Evolutionary conservation across 495 filamentous ascomycete species (phyloP).

Genomic region (Rhypophila decipiens): DNA sequence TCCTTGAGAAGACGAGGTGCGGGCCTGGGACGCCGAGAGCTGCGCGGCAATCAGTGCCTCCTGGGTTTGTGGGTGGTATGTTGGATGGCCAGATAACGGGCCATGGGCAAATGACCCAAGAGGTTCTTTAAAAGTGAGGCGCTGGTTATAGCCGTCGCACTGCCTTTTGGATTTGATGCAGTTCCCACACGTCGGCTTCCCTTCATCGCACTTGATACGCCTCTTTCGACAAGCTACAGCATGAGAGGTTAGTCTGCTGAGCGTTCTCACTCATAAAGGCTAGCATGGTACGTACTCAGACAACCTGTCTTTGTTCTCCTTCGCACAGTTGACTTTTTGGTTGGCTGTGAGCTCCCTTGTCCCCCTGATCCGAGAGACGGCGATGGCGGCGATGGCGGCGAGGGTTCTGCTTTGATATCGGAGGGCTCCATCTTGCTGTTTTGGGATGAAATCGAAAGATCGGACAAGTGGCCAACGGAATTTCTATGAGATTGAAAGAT

Average conservation of each 20-base stretch:
- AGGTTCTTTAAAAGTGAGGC: slow-evolving; percentile 88
- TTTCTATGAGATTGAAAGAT: neutral
- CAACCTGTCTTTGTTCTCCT: slow-evolving; percentile 96
- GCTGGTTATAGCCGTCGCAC: slow-evolving; percentile 92
- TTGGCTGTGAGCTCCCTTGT: slow-evolving; percentile 20
- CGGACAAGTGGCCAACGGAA: neutral
- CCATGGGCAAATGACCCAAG: slow-evolving; percentile 48
- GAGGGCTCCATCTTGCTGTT: neutral
- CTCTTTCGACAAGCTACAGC: slow-evolving; percentile 78
- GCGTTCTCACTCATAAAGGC: neutral
- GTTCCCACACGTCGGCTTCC: slow-evolving; percentile 80
- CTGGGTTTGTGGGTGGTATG: slow-evolving; percentile 20
- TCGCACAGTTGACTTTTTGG: slow-evolving; percentile 37
- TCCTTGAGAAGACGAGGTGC: slow-evolving; percentile 15
- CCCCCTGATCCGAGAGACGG: slow-evolving; percentile 1
- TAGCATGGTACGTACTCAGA: slow-evolving; percentile 59
- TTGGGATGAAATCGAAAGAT: too few relatives aligned
- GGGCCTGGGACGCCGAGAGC: slow-evolving; percentile 15
- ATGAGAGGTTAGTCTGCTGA: neutral
- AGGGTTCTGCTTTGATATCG: too few relatives aligned
- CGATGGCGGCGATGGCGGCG: slow-evolving; percentile 8
- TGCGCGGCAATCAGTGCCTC: slow-evolving; percentile 16
- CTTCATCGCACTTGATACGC: slow-evolving; percentile 96
- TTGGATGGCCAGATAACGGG: slow-evolving; percentile 17
- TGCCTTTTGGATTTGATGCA: slow-evolving; percentile 91